Percentiles rank a stretch among this genome's conserved stretches.
These are phyloP conservation scores for Brassica carinata DNA, from an alignment of 345 rosid genomes.

Conservation along the genomic window DNA sequence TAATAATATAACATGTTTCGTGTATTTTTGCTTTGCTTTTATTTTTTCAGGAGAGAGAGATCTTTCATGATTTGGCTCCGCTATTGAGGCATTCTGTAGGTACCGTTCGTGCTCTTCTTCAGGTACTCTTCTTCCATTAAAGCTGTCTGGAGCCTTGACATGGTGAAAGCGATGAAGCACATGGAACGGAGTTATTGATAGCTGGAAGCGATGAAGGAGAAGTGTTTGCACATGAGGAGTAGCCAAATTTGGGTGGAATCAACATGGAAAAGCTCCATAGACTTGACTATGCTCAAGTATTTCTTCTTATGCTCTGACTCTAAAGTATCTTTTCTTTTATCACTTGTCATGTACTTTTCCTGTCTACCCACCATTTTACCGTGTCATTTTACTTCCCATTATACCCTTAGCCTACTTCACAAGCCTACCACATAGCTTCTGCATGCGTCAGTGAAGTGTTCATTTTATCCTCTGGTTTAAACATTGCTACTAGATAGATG, in stretches of 20 bases:
- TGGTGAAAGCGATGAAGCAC: slow-evolving; percentile 61
- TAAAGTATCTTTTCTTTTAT: slow-evolving; percentile 59
- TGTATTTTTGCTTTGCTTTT: neutral
- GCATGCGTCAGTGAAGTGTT: no score
- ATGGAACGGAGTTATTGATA: slow-evolving; percentile 79
- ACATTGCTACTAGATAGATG: no score
- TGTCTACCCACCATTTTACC: no score
- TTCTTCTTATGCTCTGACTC: slow-evolving; percentile 82
- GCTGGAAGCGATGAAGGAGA: slow-evolving; percentile 81
- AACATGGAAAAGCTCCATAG: slow-evolving; percentile 88
- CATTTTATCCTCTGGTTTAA: no score
- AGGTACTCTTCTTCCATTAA: slow-evolving; percentile 56
- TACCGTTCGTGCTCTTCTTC: neutral
- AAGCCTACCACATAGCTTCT: no score
- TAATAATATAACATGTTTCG: neutral
- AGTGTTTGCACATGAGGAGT: slow-evolving; percentile 72
- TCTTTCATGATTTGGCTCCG: neutral
- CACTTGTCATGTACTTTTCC: neutral
- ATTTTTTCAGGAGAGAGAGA: neutral
- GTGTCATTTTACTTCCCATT: no score
- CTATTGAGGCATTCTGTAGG: neutral
- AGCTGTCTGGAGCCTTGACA: slow-evolving; percentile 74
- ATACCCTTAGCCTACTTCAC: no score
- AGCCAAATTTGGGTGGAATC: slow-evolving; percentile 66
- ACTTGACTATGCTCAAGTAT: slow-evolving; percentile 94